These are phyloP conservation scores for Paramyrothecium sp. DNA, from an alignment of 2,329 filamentous ascomycete species.

Conservation along the genomic window DNA sequence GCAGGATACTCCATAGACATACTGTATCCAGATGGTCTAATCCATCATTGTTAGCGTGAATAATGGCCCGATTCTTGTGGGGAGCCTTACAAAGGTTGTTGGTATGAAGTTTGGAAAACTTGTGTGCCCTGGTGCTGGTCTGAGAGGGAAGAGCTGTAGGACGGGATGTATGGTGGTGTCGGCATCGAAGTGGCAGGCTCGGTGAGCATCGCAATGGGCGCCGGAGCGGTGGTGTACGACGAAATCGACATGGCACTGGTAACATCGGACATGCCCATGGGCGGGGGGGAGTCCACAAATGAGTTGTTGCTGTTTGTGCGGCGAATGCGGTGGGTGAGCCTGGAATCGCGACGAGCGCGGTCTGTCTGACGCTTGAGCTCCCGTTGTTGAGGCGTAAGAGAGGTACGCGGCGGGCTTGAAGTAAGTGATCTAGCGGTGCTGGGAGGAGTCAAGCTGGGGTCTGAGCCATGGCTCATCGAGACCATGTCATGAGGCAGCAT, in stretches of 20 bases:
- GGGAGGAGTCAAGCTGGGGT: constrained; percentile 50
- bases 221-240: constrained; percentile 50
- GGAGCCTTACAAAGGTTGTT: constrained; percentile 32
- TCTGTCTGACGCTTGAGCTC: constrained; percentile 62
- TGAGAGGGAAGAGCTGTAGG: constrained; percentile 48
- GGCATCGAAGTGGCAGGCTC: constrained; percentile 45
- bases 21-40: constrained; percentile 34
- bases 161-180: constrained; percentile 43
- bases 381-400: constrained; percentile 58
- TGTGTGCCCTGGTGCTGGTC: constrained; percentile 38
- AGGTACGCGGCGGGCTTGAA: constrained; percentile 54
- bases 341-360: constrained; percentile 57
- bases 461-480: constrained; percentile 45
- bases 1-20: constrained; percentile 43
- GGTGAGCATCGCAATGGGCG: constrained; percentile 49
- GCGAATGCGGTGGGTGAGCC: constrained; percentile 48
- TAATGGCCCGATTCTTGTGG: constrained; percentile 22
- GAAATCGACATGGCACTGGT: constrained; percentile 42
- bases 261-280: constrained; percentile 35
- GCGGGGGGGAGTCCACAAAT: constrained; percentile 35
- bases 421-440: constrained; percentile 51
- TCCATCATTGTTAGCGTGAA: constrained; percentile 22
- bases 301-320: constrained; percentile 48
- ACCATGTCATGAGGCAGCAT: constrained; percentile 44
- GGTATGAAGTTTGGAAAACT: constrained; percentile 30